Percentiles rank a stretch among this genome's conserved stretches.
phyloP scores from a whole-genome alignment of 225 moss, liverwort and hornwort genomes.

The Physcomitrium patens region DNA sequence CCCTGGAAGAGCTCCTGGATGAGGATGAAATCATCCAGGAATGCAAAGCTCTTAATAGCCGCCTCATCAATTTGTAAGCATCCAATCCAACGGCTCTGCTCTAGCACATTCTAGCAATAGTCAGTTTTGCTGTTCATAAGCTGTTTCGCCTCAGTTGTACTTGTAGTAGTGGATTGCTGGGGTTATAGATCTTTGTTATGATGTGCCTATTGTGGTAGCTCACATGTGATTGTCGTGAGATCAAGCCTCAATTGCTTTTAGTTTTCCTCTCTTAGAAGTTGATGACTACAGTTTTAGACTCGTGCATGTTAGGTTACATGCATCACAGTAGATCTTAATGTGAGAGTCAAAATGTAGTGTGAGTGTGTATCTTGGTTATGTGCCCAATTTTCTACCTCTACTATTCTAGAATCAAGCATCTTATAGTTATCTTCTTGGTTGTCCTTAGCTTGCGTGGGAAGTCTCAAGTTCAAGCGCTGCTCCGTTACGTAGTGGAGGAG shows the following conservation, averaged over 20 bases:
- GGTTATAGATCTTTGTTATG: background rate
- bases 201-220: background rate
- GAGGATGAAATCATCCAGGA: slow-evolving; percentile 99
- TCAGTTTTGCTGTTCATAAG: background rate
- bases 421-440: background rate
- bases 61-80: slow-evolving; percentile 93
- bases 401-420: background rate
- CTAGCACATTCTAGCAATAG: background rate
- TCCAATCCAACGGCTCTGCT: background rate
- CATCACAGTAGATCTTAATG: background rate
- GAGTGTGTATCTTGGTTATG: too few relatives aligned
- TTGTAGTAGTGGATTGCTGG: background rate
- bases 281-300: background rate
- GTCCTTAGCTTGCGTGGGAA: slow-evolving; percentile 63
- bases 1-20: slow-evolving; percentile 97
- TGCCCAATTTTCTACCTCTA: background rate
- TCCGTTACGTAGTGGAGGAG: slow-evolving; percentile 81
- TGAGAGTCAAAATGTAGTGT: background rate
- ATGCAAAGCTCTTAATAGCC: slow-evolving; percentile 94
- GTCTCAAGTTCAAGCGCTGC: slow-evolving; percentile 68
- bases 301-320: background rate
- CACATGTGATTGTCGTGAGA: background rate
- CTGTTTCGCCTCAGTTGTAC: background rate
- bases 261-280: background rate
- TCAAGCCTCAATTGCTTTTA: background rate